Evolutionary conservation across 495 filamentous ascomycete genomes (phyloP).

Genomic region (Neurospora sp.): DNA sequence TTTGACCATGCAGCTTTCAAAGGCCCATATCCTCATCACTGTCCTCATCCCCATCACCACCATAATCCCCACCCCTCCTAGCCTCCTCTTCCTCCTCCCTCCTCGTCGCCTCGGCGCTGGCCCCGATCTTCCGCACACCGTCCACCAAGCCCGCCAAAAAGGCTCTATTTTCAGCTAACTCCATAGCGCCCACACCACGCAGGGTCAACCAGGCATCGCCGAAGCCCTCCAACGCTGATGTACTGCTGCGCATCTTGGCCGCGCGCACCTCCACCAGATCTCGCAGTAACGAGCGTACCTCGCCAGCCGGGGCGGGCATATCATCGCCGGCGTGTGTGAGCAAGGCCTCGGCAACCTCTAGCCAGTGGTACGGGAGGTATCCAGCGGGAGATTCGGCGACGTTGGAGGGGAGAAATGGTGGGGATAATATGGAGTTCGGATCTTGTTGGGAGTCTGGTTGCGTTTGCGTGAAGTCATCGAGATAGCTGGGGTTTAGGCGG

Average conservation of each 20-base stretch:
- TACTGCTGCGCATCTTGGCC: conserved; percentile 74
- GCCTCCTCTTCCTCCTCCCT: conserved; percentile 45
- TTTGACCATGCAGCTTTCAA: conserved; percentile 1
- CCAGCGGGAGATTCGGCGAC: conserved; percentile 50
- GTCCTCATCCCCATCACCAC: conserved; percentile 35
- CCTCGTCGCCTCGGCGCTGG: conserved; percentile 44
- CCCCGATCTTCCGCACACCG: conserved; percentile 61
- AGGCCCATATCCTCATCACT: conserved; percentile 42
- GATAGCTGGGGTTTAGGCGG: conserved; percentile 4
- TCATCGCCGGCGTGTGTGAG: conserved; percentile 80
- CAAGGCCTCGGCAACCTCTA: conserved; percentile 77
- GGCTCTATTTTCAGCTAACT: conserved; percentile 74
- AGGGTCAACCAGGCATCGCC: conserved; percentile 59
- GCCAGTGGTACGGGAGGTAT: conserved; percentile 85
- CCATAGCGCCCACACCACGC: conserved; percentile 83
- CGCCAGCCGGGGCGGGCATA: conserved; percentile 56
- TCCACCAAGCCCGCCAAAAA: conserved; percentile 84
- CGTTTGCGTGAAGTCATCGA: background rate
- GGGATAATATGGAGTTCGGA: conserved; percentile 21
- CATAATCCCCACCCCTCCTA: conserved; percentile 21
- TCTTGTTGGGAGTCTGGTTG: background rate
- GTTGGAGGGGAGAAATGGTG: conserved; percentile 53
- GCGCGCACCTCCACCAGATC: conserved; percentile 81
- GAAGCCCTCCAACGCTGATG: conserved; percentile 57
- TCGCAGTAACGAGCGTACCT: conserved; percentile 63